Conservation (phyloP, 345 rosid genomes). For the Nephelium lappaceum region DNA sequence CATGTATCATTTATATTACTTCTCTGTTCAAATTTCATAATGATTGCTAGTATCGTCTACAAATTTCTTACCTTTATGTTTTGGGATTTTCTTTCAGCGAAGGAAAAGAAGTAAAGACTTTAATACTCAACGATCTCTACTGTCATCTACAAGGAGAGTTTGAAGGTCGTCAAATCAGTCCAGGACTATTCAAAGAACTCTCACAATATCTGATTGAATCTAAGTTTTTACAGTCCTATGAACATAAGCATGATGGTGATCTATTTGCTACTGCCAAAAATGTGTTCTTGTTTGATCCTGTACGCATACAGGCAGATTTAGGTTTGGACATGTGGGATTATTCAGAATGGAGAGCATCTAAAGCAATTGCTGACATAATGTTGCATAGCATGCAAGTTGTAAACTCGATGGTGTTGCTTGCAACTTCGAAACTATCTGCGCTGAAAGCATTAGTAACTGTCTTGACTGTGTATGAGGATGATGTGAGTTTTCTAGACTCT, state of each 20-base stretch:
- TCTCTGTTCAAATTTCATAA: not conserved
- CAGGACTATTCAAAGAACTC: constrained; percentile 90
- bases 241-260: constrained; percentile 37
- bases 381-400: constrained; percentile 61
- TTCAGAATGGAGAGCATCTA: constrained; percentile 76
- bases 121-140: constrained; percentile 72
- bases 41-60: not conserved
- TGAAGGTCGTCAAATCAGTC: constrained; percentile 77
- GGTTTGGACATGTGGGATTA: constrained; percentile 74
- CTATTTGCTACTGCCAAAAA: constrained; percentile 33
- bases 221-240: constrained; percentile 53
- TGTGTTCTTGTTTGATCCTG: constrained; percentile 50
- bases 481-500: constrained; percentile 57
- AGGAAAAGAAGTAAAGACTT: constrained; percentile 62
- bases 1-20: not conserved
- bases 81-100: constrained; percentile 53
- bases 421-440: constrained; percentile 62
- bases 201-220: constrained; percentile 64
- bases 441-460: constrained; percentile 63
- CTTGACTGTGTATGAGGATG: constrained; percentile 56
- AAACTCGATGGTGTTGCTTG: constrained; percentile 68
- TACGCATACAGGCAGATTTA: constrained; percentile 49
- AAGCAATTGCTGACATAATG: constrained; percentile 62
- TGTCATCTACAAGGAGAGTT: constrained; percentile 89
- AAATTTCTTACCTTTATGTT: constrained; percentile 8